Evolutionary conservation across 2,329 filamentous ascomycete genomes (phyloP), one percentile per base, ranked within the genome.

Genomic region (Microsporum audouinii): DNA sequence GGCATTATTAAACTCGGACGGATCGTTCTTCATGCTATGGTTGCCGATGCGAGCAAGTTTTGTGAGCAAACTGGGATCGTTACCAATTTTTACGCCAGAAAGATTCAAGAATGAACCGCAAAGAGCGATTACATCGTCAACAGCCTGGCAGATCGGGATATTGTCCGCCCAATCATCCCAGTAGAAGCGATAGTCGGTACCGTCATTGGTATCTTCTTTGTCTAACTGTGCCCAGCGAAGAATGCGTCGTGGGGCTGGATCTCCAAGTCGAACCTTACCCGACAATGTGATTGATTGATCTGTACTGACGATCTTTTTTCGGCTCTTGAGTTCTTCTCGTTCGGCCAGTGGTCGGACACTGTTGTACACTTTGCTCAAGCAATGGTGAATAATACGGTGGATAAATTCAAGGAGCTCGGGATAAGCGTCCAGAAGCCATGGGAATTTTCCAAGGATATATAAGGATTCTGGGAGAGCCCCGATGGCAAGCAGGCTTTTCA

Each of bases 111-210:
- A 81, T 0, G 90, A 91, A 62, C 85, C 83, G 72, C 91, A 95
- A 0, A 96, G 82, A 1, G 87, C 85, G 72, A 97, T 94, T 12
- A 99, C 82, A 70, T 99, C 94, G 64, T 96, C 90, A 4, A 96
- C 84, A 1, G 80, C 88, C 71, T 95, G 91, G 70, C 94, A 99
- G 23, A 96, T 77, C 0, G 94, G 95, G 53, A 99, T 81, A 65
- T 94, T 95, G 73, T 97, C 92, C 1, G 86, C 82, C 94, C 94
- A 99, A 67, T 97, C 94, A 62, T 96, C 91, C 86, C 94, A 96
- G 73, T 99, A 99, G 71, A 95, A 97, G 38, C 88, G 84, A 72
- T 96, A 97, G 59, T 88, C 80, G 10, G 79, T 83, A 23, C 86
- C 86, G 66, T 91, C 89, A 60, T 85, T 86, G 31, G 84, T 84